A percentile compares a stretch with the other conserved stretches of the same genome.
These are phyloP conservation scores for Sungouiella thailandica DNA, from an alignment of 805 yeast genomes.

Conservation along the genomic window DNA sequence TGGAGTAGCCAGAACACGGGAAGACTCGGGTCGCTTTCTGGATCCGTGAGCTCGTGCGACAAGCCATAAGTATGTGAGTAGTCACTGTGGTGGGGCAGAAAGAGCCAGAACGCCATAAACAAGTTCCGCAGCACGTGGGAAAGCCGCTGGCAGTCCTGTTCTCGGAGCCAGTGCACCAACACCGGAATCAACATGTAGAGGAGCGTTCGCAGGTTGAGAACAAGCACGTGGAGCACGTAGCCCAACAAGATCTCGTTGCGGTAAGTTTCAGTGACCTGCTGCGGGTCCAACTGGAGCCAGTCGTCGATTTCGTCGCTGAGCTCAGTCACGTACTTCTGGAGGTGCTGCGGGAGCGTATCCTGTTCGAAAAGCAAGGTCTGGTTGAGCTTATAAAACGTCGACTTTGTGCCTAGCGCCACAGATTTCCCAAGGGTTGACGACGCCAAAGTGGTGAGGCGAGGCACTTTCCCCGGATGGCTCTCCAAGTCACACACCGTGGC, in stretches of 20 bases:
- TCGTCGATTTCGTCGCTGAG: conserved; percentile 31
- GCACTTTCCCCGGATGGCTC: background rate
- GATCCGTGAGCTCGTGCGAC: background rate
- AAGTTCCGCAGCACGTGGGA: conserved; percentile 7
- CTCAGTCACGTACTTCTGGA: conserved; percentile 17
- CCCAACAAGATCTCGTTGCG: conserved; percentile 26
- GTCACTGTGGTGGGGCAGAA: conserved; percentile 10
- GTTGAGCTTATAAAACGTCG: conserved; percentile 30
- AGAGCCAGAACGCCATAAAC: conserved; percentile 11
- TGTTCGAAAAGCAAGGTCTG: conserved; percentile 22
- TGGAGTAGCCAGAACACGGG: conserved; percentile 25
- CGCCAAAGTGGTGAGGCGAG: conserved; percentile 20
- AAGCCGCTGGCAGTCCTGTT: conserved; percentile 10
- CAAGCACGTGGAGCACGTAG: conserved; percentile 29
- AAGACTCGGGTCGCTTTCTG: conserved; percentile 7
- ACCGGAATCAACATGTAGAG: conserved; percentile 31
- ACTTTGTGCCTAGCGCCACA: conserved; percentile 29
- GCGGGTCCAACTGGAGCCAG: conserved; percentile 34
- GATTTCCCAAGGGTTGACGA: conserved; percentile 28
- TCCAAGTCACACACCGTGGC: conserved; percentile 6
- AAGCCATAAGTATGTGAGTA: conserved; percentile 6
- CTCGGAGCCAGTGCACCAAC: conserved; percentile 34
- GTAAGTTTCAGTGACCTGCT: conserved; percentile 15
- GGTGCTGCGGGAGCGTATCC: conserved; percentile 20
- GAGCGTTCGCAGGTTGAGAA: conserved; percentile 29